Base-by-base conservation (phyloP, 768 basidiomycete species). In the Tephrocybe sp. region DNA sequence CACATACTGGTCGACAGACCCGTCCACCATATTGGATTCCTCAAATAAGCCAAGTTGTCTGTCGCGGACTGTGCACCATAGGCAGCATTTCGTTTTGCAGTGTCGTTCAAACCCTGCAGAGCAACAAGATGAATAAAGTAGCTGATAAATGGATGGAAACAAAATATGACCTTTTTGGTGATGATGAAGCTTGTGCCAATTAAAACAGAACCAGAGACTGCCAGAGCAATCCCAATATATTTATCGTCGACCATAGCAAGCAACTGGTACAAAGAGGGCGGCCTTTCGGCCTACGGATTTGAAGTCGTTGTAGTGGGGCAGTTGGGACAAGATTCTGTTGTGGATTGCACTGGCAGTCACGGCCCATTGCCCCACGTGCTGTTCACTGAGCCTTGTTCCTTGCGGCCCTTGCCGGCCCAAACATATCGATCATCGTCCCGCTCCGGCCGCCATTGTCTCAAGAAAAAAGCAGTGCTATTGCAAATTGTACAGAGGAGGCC, bases 121-220 rank as follows among this genome's bases (percentile, higher is more conserved):
- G 15, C 34, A 39, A 33, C 45, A 18, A 38, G 13, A 51, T 55
- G 37, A 54, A 44, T 30, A 19, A 29, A 21, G 12, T 15, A 18
- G 12, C 34, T 15, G 13, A 38, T n/a, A 37, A 19, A 29, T 18
- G 33, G 9, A 51, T 9, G 10, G 21, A 10, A 46, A 49, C 12
- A 21, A 24, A 33, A 34, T 37, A 45, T 19, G 56, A 89, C 95
- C 87, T 97, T 98, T 82, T 99, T 99, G 15, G 95, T 99, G 64
- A 99, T 95, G 64, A 99, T 97, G 67, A 94, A 97, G 68, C 93
- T 95, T 31, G 88, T 90, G 42, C 97, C 95, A 57, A 98, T 98
- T 50, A 88, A 84, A 21, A 90, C 62, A 11, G 90, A 88, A 57
- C 91, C 82, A 16, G 85, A 83, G 42, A 98, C 70, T 45, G 97